Evolutionary conservation across 768 basidiomycete species (phyloP), one percentile per base, ranked within the genome.

Genomic region (Amanita rubescens): DNA sequence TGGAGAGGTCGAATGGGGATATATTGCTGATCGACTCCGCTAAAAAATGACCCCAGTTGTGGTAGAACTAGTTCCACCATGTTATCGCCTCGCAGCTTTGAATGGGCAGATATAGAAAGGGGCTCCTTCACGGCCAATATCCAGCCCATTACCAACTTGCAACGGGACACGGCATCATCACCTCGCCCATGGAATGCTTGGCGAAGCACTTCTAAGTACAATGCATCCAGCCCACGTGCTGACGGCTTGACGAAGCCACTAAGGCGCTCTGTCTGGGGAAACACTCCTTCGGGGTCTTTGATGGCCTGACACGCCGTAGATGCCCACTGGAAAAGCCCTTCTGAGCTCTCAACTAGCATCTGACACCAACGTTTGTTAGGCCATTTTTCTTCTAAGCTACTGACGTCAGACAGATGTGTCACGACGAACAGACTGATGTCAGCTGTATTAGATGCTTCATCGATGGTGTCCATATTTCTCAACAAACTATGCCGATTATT

Each of bases 281-380:
- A 22, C 56, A 11, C 56, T 55, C 5, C 64, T 60, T 24, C 60
- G 50, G 22, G 27, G 5, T n/a, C n/a, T 14, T 32, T 32, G 27
- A 68, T 63, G 24, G 61, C 65, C 10, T 48, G 53, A 55, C 66
- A 67, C 5, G 62, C 69, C 2, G 67, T 65, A 12, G 52, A 60
- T 1, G 67, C 67, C 67, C 66, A 70, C 49, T 68, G 63, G 49
- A 70, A 69, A 24, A 70, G 62, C 14, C 55, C 66, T 17, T 69
- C 63, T 1, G 67, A 65, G 12, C 51, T 61, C 14, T 54, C 30
- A 34, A 60, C 59, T 15, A 68, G 58, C 1, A 55, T 24, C 38
- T 33, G 49, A 58, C 57, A 57, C 66, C 60, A 63, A 24, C 43
- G 54, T 46, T 59, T 43, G 32, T 64, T 55, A 9, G 59, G 58